A percentile compares a stretch with the other conserved stretches of the same genome.
These are phyloP conservation scores for Candida awuae DNA, from an alignment of 805 yeast species.

Conservation along the genomic window DNA sequence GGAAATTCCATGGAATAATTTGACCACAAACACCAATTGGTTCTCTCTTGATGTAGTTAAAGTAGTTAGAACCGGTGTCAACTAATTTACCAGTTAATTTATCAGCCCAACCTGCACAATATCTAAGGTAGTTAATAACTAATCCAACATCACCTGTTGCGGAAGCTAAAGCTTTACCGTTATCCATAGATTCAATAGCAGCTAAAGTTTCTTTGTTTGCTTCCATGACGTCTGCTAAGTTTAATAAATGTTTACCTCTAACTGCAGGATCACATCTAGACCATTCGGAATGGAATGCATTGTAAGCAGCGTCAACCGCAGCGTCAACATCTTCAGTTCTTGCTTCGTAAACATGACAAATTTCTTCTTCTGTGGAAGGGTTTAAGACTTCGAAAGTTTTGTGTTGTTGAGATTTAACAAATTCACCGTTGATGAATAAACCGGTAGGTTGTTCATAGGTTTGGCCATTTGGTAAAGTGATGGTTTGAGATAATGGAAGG, in stretches of 20 bases:
- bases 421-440: conserved; percentile 56
- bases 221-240: conserved; percentile 74
- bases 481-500: conserved; percentile 21
- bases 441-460: conserved; percentile 40
- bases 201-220: conserved; percentile 65
- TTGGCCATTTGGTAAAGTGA: conserved; percentile 30
- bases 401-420: conserved; percentile 45
- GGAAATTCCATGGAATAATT: conserved; percentile 97
- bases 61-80: conserved; percentile 66
- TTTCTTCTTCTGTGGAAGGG: conserved; percentile 65
- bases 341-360: conserved; percentile 67
- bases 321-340: conserved; percentile 67
- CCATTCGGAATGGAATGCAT: conserved; percentile 67
- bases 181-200: conserved; percentile 76
- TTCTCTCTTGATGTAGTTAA: conserved; percentile 75
- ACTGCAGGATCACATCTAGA: conserved; percentile 57
- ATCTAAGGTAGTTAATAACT: conserved; percentile 62
- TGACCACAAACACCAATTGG: conserved; percentile 95
- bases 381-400: conserved; percentile 56
- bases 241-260: conserved; percentile 55
- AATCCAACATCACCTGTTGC: conserved; percentile 71
- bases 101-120: conserved; percentile 90
- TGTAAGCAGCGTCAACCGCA: conserved; percentile 81
- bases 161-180: conserved; percentile 73
- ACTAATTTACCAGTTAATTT: conserved; percentile 70